Conservation (phyloP, 1,284 basidiomycete genomes). For the Ceratobasidium sp. region DNA sequence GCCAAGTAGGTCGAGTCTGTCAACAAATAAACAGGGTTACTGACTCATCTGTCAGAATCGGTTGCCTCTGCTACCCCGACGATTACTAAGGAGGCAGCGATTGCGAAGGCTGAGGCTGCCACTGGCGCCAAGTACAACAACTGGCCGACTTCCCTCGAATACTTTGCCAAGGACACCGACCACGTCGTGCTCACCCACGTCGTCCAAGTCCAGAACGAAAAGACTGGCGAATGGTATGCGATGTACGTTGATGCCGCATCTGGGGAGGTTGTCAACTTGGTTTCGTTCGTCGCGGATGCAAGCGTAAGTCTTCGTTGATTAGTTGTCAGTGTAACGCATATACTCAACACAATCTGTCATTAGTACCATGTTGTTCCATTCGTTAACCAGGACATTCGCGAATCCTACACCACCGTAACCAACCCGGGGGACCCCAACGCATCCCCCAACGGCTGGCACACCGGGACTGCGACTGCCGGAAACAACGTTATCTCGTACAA, state of each 20-base stretch:
- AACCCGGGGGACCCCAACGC: too few species aligned
- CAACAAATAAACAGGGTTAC: not conserved
- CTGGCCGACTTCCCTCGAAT: conserved; percentile 26
- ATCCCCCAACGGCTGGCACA: conserved; percentile 49
- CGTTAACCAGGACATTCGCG: conserved; percentile 59
- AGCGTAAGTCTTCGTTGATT: not conserved
- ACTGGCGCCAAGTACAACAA: conserved; percentile 36
- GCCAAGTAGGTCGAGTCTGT: conserved; percentile 55
- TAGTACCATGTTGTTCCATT: conserved; percentile 65
- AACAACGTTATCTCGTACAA: conserved; percentile 49
- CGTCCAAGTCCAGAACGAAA: conserved; percentile 45
- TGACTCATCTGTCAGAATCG: conserved; percentile 20
- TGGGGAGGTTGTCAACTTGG: conserved; percentile 43
- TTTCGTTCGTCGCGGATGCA: conserved; percentile 46
- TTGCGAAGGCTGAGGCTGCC: conserved; percentile 32
- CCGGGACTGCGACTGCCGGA: conserved; percentile 29
- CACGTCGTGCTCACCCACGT: conserved; percentile 46
- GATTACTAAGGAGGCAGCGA: conserved; percentile 42
- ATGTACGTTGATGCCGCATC: conserved; percentile 39
- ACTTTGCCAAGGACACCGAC: conserved; percentile 45
- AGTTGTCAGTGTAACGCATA: not conserved
- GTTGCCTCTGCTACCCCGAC: conserved; percentile 43
- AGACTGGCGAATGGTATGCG: conserved; percentile 51
- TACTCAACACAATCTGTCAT: not conserved
- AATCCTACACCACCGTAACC: too few species aligned